Base-by-base conservation (phyloP, 371 early-diverging fungal species). In the Mortierella polycephala region DNA sequence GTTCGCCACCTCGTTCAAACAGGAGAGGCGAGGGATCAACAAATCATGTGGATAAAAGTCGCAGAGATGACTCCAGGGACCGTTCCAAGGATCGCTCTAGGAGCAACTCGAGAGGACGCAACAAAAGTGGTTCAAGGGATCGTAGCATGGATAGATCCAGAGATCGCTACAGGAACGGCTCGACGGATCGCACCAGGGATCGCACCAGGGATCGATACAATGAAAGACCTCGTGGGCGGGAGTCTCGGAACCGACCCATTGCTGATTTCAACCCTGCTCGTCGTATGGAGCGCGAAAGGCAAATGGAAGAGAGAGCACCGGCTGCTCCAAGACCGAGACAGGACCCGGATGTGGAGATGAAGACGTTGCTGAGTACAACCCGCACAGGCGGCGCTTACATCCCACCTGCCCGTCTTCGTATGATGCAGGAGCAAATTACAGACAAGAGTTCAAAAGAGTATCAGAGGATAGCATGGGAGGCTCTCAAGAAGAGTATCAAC, bases 391-490 rank as follows among this genome's bases (percentile, higher is more conserved):
- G 98, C 41, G 95, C 93, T 6, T 98, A 98, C 82, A 92, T 98
- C 61, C 96, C 98, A 40, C 98, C 98, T 18, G 94, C 94, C 49
- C 88, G 92, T 16, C 86, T 96, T 68, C 87, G 95, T 60, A 86
- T 88, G 62, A 86, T 98, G 91, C 95, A 97, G 75, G 91, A 91
- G 20, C 83, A 86, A 18, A 89, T 93, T 47, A 91, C 88, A n/a
- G 94, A 95, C 74, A 90, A 90, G 59, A 82, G 75, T 21, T 90
- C 89, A 56, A 88, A 87, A 41, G 91, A 86, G 60, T 92, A 91
- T 67, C 98, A 98, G 83, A 92, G 98, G 13, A 90, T 96, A 80
- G 90, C 89, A 40, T 98, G 99, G 99, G 98, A 98, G 71, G 92
- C 93, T 7, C 86, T 98, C 11, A 98, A 97, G 81, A 98, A 98